Evolutionary conservation across 441 rosid genomes (phyloP).

Genomic region (Erodium texanum): DNA sequence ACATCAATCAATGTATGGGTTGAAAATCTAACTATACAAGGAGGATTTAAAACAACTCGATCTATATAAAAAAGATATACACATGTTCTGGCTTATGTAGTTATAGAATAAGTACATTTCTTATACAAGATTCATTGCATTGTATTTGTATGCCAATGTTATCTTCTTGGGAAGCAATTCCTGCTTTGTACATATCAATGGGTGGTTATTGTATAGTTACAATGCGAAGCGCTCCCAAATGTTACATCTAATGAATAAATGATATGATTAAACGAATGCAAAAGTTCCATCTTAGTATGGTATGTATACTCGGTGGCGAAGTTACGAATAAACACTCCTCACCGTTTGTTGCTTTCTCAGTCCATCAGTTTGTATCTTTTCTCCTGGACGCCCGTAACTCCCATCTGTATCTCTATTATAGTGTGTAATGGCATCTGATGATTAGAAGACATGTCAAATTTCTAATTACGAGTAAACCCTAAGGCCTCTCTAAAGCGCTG

Average conservation of each 20-base stretch:
- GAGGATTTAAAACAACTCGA: not conserved
- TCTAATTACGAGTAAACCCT: too few relatives aligned
- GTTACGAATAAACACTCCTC: not conserved
- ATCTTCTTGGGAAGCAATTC: not conserved
- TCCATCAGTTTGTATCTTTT: not conserved
- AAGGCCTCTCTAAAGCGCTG: too few relatives aligned
- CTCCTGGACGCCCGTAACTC: not conserved
- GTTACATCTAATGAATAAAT: not conserved
- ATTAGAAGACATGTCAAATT: not conserved
- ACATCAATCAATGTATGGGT: too few relatives aligned
- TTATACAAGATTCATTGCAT: not conserved
- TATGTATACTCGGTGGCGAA: not conserved
- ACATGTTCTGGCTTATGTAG: not conserved
- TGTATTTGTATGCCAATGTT: not conserved
- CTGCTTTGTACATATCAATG: not conserved
- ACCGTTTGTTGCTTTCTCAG: not conserved
- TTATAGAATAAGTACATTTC: too few relatives aligned
- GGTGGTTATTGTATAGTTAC: not conserved
- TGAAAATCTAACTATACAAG: not conserved
- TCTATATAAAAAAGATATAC: not conserved
- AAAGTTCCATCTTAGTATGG: not conserved
- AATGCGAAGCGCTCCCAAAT: not conserved
- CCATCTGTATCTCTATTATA: not conserved
- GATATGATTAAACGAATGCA: not conserved
- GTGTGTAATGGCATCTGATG: constrained; percentile 4